These are phyloP conservation scores for Ceratocystis cubensis DNA, from an alignment of 2,329 filamentous ascomycete genomes.

Conservation along the genomic window DNA sequence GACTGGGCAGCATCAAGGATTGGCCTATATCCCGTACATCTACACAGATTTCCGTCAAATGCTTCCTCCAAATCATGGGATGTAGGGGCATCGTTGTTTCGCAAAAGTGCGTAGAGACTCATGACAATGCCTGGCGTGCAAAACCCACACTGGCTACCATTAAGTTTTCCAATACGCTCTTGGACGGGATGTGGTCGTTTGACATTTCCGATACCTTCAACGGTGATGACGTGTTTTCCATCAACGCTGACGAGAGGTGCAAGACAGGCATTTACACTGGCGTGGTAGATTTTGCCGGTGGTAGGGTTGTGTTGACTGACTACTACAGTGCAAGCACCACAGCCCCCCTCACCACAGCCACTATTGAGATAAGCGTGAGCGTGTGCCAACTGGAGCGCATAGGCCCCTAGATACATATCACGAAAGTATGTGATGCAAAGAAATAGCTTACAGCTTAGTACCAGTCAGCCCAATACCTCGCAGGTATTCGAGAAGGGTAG, in stretches of 20 bases:
- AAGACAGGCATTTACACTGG: constrained; percentile 89
- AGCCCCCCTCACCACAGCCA: constrained; percentile 91
- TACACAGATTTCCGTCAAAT: constrained; percentile 90
- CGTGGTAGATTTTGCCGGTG: constrained; percentile 86
- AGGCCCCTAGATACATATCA: not conserved
- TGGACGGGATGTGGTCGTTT: constrained; percentile 80
- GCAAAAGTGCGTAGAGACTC: constrained; percentile 84
- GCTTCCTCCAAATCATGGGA: constrained; percentile 86
- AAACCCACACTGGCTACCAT: constrained; percentile 88
- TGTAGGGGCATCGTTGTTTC: constrained; percentile 67
- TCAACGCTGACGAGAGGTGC: constrained; percentile 87
- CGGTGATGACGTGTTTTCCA: constrained; percentile 94
- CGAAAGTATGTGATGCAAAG: not conserved
- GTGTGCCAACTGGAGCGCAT: constrained; percentile 10
- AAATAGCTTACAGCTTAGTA: constrained; percentile 58
- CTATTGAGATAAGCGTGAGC: constrained; percentile 27
- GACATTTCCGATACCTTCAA: constrained; percentile 87
- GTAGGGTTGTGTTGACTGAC: constrained; percentile 89
- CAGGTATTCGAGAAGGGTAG: constrained; percentile 85
- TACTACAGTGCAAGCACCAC: constrained; percentile 91
- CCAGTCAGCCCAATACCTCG: constrained; percentile 86
- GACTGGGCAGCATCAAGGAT: constrained; percentile 90
- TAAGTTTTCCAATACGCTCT: constrained; percentile 78
- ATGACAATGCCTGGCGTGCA: constrained; percentile 97
- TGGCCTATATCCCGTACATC: constrained; percentile 88